A percentile compares a stretch with the other conserved stretches of the same genome.
Conservation (phyloP, 257 asterid genomes). For the Primulina tabacum region DNA sequence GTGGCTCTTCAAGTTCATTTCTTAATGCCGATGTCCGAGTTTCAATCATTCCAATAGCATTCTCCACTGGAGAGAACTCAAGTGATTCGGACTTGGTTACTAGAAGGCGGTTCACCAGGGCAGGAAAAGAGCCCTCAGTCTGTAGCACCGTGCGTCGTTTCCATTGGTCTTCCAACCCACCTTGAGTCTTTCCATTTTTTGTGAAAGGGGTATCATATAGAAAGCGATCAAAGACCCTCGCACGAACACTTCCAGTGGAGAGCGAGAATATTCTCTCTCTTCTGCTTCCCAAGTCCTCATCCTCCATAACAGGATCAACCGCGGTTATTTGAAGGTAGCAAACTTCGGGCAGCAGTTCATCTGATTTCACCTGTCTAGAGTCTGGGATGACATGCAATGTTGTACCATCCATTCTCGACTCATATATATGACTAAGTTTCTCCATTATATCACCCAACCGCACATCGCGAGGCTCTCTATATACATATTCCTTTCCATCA, state of each 20-base stretch:
- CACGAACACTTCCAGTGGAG: constrained; percentile 84
- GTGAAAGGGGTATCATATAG: constrained; percentile 97
- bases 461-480: constrained; percentile 96
- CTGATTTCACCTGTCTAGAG: constrained; percentile 93
- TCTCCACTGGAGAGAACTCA: constrained; percentile 98
- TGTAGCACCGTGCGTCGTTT: constrained; percentile 87
- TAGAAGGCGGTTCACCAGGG: constrained; percentile 79
- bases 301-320: constrained; percentile 97
- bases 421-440: constrained; percentile 97
- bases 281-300: constrained; percentile 97
- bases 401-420: constrained; percentile 84
- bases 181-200: constrained; percentile 94
- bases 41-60: constrained; percentile 98
- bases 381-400: constrained; percentile 94
- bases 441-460: constrained; percentile 98
- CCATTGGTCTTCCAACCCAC: constrained; percentile 99
- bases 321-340: constrained; percentile 99
- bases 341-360: constrained; percentile 83
- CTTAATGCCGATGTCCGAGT: constrained; percentile 94
- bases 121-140: constrained; percentile 97
- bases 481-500: constrained; percentile 77
- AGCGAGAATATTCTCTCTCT: constrained; percentile 90
- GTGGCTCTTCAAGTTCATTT: constrained; percentile 96
- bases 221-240: constrained; percentile 94
- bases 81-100: constrained; percentile 84